Base-by-base conservation (phyloP, 805 yeast species). In the Candida qinlingensis region DNA sequence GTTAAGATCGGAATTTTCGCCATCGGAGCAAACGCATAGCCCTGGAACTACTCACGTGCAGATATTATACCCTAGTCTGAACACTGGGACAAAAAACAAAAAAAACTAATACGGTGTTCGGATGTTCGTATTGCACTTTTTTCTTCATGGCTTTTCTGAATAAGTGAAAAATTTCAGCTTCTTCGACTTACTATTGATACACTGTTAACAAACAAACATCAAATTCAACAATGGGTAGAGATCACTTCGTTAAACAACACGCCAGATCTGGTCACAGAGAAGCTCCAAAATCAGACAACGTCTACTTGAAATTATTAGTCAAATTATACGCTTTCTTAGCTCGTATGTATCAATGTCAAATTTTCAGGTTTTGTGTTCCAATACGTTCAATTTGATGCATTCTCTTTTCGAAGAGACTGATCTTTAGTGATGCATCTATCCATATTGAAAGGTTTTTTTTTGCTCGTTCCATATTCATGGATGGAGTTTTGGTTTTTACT, bases 231-330 rank as follows among this genome's bases (percentile, higher is more conserved):
- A 91, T 91, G 98, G 98, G 97, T 85, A 88, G 85, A 79, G 98
- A 94, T 81, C 96, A 88, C 81, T 81, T 85, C 77, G 74, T 83
- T 74, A 94, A 92, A 79, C 97, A 89, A 80, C 99, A 94, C 85
- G 82, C 80, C 72, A 88, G 90, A 79, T 78, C 85, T 65, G 85
- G 96, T 77, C 96, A 89, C 89, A 90, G 99, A 81, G 79, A 85
- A 73, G 97, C 97, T 77, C 99, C 99, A 80, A 89, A 89, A 83
- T 92, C 98, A 64, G 96, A 94, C 80, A 94, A 94, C 75, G 97
- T 91, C 79, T 94, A 94, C 97, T 82, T 94, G 80, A 87, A 86
- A 79, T 79, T 94, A 73, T 86, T 94, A 78, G 98, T 92, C 76
- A 92, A 92, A 86, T 82, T 94, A 69, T 94, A 91, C 89, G 77